These are phyloP conservation scores for Boletus eberwhitei DNA, from an alignment of 768 basidiomycete species.

Conservation along the genomic window DNA sequence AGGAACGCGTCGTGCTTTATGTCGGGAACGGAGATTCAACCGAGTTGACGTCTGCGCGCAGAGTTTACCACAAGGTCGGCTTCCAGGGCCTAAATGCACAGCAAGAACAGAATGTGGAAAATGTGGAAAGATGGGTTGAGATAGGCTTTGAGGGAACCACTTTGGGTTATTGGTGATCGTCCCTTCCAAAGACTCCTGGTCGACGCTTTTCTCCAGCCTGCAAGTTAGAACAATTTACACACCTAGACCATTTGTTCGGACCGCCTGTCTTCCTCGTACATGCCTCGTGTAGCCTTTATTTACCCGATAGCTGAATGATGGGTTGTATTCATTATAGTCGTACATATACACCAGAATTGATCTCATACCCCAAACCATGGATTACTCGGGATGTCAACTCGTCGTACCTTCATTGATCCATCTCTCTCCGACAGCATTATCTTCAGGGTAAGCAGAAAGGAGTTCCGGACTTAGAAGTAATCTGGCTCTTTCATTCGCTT, in stretches of 20 bases:
- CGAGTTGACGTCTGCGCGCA: constrained; percentile 42
- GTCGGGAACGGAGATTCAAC: constrained; percentile 53
- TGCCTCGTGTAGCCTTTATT: not conserved
- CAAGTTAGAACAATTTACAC: not conserved
- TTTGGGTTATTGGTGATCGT: constrained; percentile 70
- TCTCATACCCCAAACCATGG: not conserved
- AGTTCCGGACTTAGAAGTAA: constrained; percentile 43
- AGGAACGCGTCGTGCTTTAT: constrained; percentile 58
- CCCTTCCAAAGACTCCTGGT: not conserved
- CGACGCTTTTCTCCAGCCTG: not conserved
- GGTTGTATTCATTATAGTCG: not conserved
- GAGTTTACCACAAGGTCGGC: constrained; percentile 62
- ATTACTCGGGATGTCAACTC: not conserved
- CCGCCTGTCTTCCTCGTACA: not conserved
- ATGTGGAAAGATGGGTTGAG: constrained; percentile 57
- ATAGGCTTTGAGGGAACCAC: constrained; percentile 51
- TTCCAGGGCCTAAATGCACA: constrained; percentile 50
- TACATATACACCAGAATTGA: constrained; percentile 2
- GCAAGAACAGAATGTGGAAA: constrained; percentile 34
- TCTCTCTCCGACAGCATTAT: constrained; percentile 35
- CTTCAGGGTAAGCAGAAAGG: constrained; percentile 44
- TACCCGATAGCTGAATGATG: not conserved
- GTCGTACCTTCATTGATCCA: constrained; percentile 33
- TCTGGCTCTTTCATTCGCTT: constrained; percentile 31
- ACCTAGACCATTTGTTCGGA: not conserved